Evolutionary conservation across 352 stramenopile genomes (phyloP), one percentile per base, ranked within the genome.

Genomic region (Blastocystis sp.): DNA sequence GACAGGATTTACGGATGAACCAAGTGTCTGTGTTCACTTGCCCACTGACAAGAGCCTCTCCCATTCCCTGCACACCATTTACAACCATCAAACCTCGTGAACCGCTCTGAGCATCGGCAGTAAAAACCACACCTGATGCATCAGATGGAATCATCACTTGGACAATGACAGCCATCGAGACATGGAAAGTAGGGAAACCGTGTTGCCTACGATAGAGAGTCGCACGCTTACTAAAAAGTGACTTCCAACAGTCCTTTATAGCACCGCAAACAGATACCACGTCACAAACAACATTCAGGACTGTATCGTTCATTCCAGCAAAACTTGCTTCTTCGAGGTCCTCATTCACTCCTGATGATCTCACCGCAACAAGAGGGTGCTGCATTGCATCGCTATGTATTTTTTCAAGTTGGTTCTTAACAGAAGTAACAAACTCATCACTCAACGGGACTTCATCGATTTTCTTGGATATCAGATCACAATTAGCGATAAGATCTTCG

Each of bases 131-230:
- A 8, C 73, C 73, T 24, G 73, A 41, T 30, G 18, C 34, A 18
- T 82, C 73, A n/a, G 73, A 41, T 11, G 73, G 73, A 50, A 82
- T 54, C 73, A 82, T 82, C 30, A 66, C 18, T 69, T 82, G 73
- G 39, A 82, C 45, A 26, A 82, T 53, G 13, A 82, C 73, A 18
- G 73, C 73, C n/a, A 82, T 82, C 37, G 73, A 82, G 18, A 47
- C 56, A 37, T 82, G 11, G 54, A 45, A 70, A 13, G 37, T 20
- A 50, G 73, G 43, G 65, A 68, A 82, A 18, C 73, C 59, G 2
- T 66, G 41, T 39, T 82, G 7, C 34, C 34, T 13, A 43, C 73
- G 73, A 37, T 82, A 82, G 9, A 26, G 8, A 50, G 65, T 34
- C 0, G 73, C 34, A 8, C 45, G 73, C 56, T 66, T 53, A 6